Percentiles rank a stretch among this genome's conserved stretches.
phyloP scores from a whole-genome alignment of 2,329 filamentous ascomycete genomes.

The Dactylonectria macrodidyma region DNA sequence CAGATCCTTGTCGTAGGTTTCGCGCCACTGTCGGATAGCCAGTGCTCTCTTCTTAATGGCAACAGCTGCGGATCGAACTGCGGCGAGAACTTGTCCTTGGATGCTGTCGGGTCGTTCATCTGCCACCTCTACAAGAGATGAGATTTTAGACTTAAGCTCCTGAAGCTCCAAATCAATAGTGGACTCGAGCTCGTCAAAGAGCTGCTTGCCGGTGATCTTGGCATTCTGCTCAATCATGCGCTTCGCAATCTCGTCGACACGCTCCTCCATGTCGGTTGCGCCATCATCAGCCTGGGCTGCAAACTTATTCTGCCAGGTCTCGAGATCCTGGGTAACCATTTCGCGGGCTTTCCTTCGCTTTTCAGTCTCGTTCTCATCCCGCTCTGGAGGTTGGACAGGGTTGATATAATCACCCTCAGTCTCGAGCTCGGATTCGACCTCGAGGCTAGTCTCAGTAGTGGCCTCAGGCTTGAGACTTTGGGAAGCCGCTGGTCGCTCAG shows the following conservation, averaged over 20 bases:
- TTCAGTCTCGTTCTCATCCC: slow-evolving; percentile 66
- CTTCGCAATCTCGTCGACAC: slow-evolving; percentile 71
- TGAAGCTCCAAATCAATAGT: slow-evolving; percentile 75
- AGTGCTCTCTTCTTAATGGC: slow-evolving; percentile 84
- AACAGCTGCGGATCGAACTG: slow-evolving; percentile 77
- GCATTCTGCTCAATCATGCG: slow-evolving; percentile 75
- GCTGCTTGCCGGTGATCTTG: slow-evolving; percentile 74
- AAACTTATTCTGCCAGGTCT: slow-evolving; percentile 91
- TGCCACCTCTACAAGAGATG: slow-evolving; percentile 71
- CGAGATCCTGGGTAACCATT: slow-evolving; percentile 83
- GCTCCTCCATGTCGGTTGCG: slow-evolving; percentile 78
- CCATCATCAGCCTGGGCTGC: slow-evolving; percentile 88
- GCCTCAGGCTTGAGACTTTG: slow-evolving; percentile 31
- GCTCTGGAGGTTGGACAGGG: slow-evolving; percentile 61
- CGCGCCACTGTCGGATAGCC: slow-evolving; percentile 82
- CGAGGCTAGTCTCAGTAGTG: slow-evolving; percentile 8
- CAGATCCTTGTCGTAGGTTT: slow-evolving; percentile 79
- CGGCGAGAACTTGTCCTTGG: slow-evolving; percentile 60
- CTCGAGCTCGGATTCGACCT: slow-evolving; percentile 40
- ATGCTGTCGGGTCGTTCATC: slow-evolving; percentile 59
- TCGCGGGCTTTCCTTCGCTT: slow-evolving; percentile 72
- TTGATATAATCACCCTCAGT: slow-evolving; percentile 49
- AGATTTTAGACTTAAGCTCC: slow-evolving; percentile 77
- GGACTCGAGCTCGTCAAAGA: slow-evolving; percentile 78
- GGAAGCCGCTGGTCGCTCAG: slow-evolving; percentile 34